These are phyloP conservation scores for Penicillium sumatraense DNA, from an alignment of 2,329 filamentous ascomycete species.

Conservation along the genomic window DNA sequence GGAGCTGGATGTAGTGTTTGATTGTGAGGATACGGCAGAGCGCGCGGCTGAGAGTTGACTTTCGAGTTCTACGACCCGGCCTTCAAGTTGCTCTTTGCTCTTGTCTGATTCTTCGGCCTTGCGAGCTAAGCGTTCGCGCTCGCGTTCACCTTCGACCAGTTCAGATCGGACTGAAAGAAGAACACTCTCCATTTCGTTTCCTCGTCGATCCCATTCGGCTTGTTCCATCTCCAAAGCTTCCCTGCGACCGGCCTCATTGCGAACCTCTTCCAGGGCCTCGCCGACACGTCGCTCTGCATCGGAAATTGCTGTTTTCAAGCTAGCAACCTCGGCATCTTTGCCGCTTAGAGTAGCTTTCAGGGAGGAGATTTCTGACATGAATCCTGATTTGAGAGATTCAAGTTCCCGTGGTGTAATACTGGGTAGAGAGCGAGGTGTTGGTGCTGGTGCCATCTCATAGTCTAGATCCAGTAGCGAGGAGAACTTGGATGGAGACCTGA, in stretches of 20 bases:
- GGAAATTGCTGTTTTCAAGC: conserved; percentile 81
- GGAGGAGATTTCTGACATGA: conserved; percentile 92
- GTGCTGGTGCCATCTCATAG: conserved; percentile 91
- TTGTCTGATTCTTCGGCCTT: conserved; percentile 79
- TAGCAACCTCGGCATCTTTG: conserved; percentile 88
- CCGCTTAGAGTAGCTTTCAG: conserved; percentile 89
- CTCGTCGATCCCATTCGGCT: conserved; percentile 80
- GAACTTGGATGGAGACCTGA: conserved; percentile 56
- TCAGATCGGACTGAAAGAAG: conserved; percentile 81
- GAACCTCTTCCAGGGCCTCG: conserved; percentile 79
- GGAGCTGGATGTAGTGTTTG: conserved; percentile 36
- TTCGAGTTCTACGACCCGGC: conserved; percentile 51
- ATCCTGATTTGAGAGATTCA: conserved; percentile 87
- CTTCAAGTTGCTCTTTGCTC: conserved; percentile 50
- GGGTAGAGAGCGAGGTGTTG: conserved; percentile 88
- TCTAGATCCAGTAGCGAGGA: conserved; percentile 68
- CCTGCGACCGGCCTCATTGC: conserved; percentile 72
- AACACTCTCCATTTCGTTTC: conserved; percentile 82
- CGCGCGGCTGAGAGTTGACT: conserved; percentile 50
- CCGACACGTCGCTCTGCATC: conserved; percentile 93
- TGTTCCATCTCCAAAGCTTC: conserved; percentile 77
- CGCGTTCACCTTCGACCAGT: conserved; percentile 75
- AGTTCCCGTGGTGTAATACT: conserved; percentile 90
- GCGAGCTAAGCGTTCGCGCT: conserved; percentile 76
- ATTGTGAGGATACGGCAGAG: conserved; percentile 30